A percentile compares a stretch with the other conserved stretches of the same genome.
These are phyloP conservation scores for Rhizoclosmatium globosum DNA, from an alignment of 192 early-diverging fungal genomes.

Conservation along the genomic window DNA sequence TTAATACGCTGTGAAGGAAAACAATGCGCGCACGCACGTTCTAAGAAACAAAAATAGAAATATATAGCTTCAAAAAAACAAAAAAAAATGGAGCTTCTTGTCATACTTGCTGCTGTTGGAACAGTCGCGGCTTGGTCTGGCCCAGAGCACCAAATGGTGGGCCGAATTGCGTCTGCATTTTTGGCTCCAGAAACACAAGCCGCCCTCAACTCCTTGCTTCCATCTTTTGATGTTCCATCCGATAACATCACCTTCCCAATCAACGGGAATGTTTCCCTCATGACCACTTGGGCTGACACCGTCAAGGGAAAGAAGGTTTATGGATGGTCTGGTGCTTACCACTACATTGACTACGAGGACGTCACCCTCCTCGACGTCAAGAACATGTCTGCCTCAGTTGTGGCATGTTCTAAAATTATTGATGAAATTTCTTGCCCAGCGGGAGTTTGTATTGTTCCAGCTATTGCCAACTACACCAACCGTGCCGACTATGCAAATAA, in stretches of 20 bases:
- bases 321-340: not conserved
- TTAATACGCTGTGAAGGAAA: no score
- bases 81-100: no score
- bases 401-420: slow-evolving; percentile 4
- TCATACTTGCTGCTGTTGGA: no score
- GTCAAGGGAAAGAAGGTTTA: slow-evolving; percentile 29
- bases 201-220: not conserved
- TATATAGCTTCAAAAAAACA: no score
- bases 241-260: slow-evolving; percentile 14
- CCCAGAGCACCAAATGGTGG: no score
- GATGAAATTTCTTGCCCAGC: slow-evolving; percentile 27
- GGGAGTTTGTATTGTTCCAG: slow-evolving; percentile 41
- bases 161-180: slow-evolving; percentile 23
- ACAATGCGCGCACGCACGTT: no score
- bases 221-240: not conserved
- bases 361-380: slow-evolving; percentile 32
- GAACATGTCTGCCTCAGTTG: not conserved
- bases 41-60: no score
- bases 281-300: slow-evolving; percentile 22
- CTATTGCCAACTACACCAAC: slow-evolving; percentile 51
- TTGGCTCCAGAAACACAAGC: slow-evolving; percentile 25
- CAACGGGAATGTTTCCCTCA: no score
- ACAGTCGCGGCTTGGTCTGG: no score
- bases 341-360: no score
- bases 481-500: no score